These are phyloP conservation scores for Capsicum baccatum DNA, from an alignment of 257 asterid genomes.

Conservation along the genomic window DNA sequence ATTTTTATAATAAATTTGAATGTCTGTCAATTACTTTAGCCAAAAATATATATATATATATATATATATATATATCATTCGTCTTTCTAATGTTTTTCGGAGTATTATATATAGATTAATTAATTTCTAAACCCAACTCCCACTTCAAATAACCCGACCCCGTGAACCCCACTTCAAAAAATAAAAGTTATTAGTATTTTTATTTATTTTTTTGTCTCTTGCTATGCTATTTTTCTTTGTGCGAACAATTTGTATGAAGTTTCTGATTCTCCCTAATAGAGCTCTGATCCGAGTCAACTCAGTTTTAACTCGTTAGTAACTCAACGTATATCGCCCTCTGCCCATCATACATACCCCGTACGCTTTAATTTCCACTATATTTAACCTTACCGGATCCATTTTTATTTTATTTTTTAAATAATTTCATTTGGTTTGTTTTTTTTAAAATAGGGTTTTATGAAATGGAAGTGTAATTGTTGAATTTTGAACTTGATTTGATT, in stretches of 20 bases:
- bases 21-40: no score
- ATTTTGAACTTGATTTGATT: constrained; percentile 6
- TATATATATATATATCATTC: no score
- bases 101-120: no score
- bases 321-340: background rate
- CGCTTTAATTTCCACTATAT: background rate
- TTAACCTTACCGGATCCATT: background rate
- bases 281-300: constrained; percentile 24
- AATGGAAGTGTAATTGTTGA: background rate
- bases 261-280: background rate
- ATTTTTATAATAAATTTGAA: no score
- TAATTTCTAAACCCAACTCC: no score
- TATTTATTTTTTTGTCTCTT: background rate
- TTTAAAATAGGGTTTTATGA: constrained; percentile 11
- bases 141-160: no score
- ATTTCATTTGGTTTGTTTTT: background rate
- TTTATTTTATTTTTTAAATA: no score
- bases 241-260: background rate
- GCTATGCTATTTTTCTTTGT: background rate
- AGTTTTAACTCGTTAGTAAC: constrained; percentile 6
- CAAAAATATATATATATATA: no score
- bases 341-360: background rate
- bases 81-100: no score
- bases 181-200: no score
- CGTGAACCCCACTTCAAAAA: no score